Evolutionary conservation across 768 basidiomycete species (phyloP), one percentile per base, ranked within the genome.

Genomic region (Panellus pusillus): DNA sequence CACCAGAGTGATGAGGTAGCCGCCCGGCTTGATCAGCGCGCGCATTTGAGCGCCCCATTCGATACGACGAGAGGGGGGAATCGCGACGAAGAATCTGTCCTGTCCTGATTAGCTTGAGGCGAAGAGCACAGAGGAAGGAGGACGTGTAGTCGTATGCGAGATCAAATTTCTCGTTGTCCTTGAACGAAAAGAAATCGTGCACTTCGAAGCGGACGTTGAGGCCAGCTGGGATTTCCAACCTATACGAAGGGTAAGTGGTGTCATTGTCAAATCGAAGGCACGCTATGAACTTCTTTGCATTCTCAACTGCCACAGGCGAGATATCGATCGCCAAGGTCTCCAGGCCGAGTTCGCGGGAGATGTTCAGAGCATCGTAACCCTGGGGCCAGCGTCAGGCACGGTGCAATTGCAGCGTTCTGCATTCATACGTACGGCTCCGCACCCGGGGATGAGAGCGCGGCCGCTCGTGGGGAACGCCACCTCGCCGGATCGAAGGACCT

Each of bases 41-140:
- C 71, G 68, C 68, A 89, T 84, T 59, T 84, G 74, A 13, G 62
- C 58, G 0, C 79, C 88, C 87, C 86, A 89, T 15, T 75, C 75
- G 3, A 58, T 40, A 11, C 88, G 76, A 35, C 66, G 70, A 2
- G 68, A 53, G 0, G 84, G 87, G 0, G 80, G 81, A 18, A 91
- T 81, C 2, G 89, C 87, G 39, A 84, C 84, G 65, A 91, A 89
- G 71, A 89, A 88, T 1, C 84, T 86, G 54, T 14, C 29, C n/a
- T 15, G 11, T 19, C 20, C 35, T 11, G 18, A 32, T 29, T 14
- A 24, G 17, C 1, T 35, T n/a, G 42, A 3, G 39, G 29, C 14
- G 35, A 49, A 32, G 24, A 6, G 24, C 2, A 24, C 3, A 20
- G 40, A 14, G 43, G 18, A 7, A 17, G 9, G 63, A 71, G 36